These are phyloP conservation scores for Brettanomyces nanus DNA, from an alignment of 805 yeast species.

Conservation along the genomic window DNA sequence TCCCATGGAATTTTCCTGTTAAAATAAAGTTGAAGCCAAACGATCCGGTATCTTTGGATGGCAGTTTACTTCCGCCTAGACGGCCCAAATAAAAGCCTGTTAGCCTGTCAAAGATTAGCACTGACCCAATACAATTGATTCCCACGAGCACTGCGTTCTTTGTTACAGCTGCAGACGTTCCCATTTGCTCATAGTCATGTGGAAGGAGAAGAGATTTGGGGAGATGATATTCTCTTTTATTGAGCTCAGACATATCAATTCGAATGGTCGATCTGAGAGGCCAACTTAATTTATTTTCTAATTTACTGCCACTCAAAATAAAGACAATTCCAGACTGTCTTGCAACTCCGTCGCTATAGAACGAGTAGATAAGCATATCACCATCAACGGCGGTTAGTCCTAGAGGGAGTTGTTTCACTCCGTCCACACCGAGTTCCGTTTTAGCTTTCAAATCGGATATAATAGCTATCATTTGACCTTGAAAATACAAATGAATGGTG, in stretches of 20 bases:
- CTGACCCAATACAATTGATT: constrained; percentile 29
- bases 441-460: constrained; percentile 18
- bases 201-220: constrained; percentile 4
- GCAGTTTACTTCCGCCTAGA: constrained; percentile 6
- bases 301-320: constrained; percentile 11
- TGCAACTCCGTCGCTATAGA: constrained; percentile 26
- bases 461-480: constrained; percentile 10
- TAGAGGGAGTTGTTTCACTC: constrained; percentile 37
- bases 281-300: constrained; percentile 2
- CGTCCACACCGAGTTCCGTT: constrained; percentile 29
- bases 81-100: constrained; percentile 1
- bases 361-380: constrained; percentile 39
- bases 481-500: constrained; percentile 28
- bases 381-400: constrained; percentile 25
- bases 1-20: constrained; percentile 11
- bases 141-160: constrained; percentile 27
- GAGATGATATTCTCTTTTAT: background rate
- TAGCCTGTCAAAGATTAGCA: constrained; percentile 27
- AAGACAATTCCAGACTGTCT: constrained; percentile 9
- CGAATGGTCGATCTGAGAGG: background rate
- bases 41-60: constrained; percentile 18
- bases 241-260: background rate
- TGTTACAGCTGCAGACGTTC: constrained; percentile 25
- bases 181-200: constrained; percentile 35
- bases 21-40: constrained; percentile 23